phyloP scores from a whole-genome alignment of 2,329 filamentous ascomycete species.

The Phyllosticta ampelicida region DNA sequence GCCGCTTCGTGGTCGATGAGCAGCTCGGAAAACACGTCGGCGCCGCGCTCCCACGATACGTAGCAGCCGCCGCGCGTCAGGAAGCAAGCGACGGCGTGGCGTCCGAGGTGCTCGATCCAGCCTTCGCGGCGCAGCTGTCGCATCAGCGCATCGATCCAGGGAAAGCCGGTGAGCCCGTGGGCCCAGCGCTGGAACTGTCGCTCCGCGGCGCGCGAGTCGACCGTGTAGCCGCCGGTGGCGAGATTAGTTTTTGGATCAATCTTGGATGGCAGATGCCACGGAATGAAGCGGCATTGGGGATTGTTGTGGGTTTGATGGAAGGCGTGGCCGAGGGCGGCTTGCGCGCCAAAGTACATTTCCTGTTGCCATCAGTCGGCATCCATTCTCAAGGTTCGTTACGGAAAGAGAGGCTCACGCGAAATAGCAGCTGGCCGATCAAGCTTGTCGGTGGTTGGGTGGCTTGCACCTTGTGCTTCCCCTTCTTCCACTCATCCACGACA shows the following conservation, averaged over 20 bases:
- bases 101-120: constrained; percentile 71
- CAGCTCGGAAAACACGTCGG: constrained; percentile 67
- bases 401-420: constrained; percentile 34
- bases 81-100: constrained; percentile 71
- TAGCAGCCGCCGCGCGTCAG: constrained; percentile 72
- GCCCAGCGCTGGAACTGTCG: constrained; percentile 59
- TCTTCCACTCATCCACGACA: constrained; percentile 47
- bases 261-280: constrained; percentile 64
- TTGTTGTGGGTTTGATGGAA: constrained; percentile 60
- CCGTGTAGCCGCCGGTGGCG: constrained; percentile 48
- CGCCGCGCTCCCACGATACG: constrained; percentile 67
- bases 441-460: constrained; percentile 52
- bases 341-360: constrained; percentile 75
- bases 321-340: constrained; percentile 53
- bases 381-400: neutral
- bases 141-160: constrained; percentile 75
- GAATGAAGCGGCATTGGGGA: constrained; percentile 58
- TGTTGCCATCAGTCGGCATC: neutral
- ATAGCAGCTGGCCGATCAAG: constrained; percentile 61
- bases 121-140: constrained; percentile 59
- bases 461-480: constrained; percentile 31
- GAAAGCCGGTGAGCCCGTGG: constrained; percentile 59
- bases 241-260: constrained; percentile 29
- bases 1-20: constrained; percentile 65
- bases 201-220: constrained; percentile 54